phyloP scores from a whole-genome alignment of 345 rosid genomes.

The Toxicodendron radicans region DNA sequence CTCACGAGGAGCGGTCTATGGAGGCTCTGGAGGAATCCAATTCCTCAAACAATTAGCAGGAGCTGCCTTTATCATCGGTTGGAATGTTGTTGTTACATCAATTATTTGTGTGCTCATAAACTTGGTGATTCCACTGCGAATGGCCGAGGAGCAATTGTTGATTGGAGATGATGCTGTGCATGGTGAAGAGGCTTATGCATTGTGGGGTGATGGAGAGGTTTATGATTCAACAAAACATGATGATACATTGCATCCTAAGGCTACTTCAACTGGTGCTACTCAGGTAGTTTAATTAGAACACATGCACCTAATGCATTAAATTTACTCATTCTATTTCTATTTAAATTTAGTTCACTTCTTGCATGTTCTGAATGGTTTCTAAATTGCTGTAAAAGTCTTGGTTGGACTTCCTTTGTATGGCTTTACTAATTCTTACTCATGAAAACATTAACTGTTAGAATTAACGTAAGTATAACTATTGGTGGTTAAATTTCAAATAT shows the following conservation, averaged over 20 bases:
- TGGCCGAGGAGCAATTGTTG: constrained; percentile 44
- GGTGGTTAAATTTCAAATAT: too few species aligned
- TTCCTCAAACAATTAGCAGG: constrained; percentile 48
- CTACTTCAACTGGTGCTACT: constrained; percentile 32
- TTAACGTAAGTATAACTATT: too few species aligned
- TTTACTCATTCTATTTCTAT: too few species aligned
- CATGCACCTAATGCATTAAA: too few species aligned
- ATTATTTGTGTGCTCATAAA: constrained; percentile 39
- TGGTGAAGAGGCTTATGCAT: constrained; percentile 54
- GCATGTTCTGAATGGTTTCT: too few species aligned
- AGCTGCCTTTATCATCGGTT: constrained; percentile 37
- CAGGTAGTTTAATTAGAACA: constrained; percentile 27
- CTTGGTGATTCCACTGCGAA: constrained; percentile 38
- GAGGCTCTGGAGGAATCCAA: constrained; percentile 45
- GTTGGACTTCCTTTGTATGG: too few species aligned
- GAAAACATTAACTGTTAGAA: too few species aligned
- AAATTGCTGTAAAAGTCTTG: too few species aligned
- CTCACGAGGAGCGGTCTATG: constrained; percentile 44
- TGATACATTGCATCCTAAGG: background rate
- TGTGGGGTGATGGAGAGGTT: constrained; percentile 54
- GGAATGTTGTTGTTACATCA: constrained; percentile 42
- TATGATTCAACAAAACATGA: constrained; percentile 38
- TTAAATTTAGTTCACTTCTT: too few species aligned
- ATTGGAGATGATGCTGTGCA: constrained; percentile 56
- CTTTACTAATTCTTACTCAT: too few species aligned